Evolutionary conservation across 2,329 filamentous ascomycete genomes (phyloP), one percentile per base, ranked within the genome.

Genomic region (Epichloe gansuensis): DNA sequence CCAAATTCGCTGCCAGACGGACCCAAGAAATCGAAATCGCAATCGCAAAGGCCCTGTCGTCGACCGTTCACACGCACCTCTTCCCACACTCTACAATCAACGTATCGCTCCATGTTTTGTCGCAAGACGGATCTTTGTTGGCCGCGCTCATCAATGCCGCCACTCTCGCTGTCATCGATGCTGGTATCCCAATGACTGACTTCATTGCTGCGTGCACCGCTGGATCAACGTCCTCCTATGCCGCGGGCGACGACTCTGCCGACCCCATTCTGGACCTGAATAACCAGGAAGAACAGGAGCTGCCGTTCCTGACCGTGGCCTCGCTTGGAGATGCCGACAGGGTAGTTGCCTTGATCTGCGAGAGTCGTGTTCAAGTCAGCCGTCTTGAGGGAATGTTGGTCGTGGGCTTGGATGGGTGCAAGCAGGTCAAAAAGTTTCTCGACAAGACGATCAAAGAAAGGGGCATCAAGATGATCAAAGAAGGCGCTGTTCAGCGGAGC

Each of bases 111-210:
- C 88, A 95, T 66, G 83, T 98, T 38, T 82, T 98, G 45, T 87
- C 85, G 0, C 85, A 94, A 60, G 93, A 98, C 67, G 93, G 93
- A 31, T 91, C 87, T 0, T 77, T 97, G 3, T 82, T 98, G 21
- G 90, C 91, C 0, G 86, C 90, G 0, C 88, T 91, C 46, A 75
- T 97, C 60, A 98, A 98, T 63, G 93, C 93, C 4, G 81, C 87
- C 0, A 95, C 91, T 0, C 80, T 98, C 12, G 93, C 93, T 0
- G 81, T 97, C 23, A 85, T 97, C 56, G 93, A 98, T 65, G 93
- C 93, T 0, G 93, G 93, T 50, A 85, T 98, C 21, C 93, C 93
- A 25, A 96, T 97, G 91, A 82, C 83, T 3, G 89, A 95, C 65
- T 94, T 96, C 65, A 80, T 97, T 3, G 83, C 84, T 23, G 89